Percentiles rank a stretch among this genome's conserved stretches.
Evolutionary conservation across 331 rosid genomes (phyloP).

Genomic region (Acacia concinna): DNA sequence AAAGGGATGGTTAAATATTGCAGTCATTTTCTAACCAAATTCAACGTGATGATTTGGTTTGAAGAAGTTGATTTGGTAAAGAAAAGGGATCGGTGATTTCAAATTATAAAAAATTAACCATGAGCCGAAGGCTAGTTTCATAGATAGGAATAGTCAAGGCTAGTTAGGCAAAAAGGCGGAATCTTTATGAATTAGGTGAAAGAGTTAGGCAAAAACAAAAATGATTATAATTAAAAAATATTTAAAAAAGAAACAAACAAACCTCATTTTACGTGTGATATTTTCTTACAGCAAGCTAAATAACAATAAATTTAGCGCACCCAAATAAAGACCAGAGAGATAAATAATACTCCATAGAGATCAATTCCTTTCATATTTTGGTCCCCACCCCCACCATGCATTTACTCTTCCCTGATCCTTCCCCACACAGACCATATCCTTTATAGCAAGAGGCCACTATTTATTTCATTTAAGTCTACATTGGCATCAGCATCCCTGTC

Average conservation of each 20-base stretch:
- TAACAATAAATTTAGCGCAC: conserved; percentile 6
- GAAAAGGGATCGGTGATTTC: neutral
- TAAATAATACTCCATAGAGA: conserved; percentile 28
- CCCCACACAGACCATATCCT: conserved; percentile 42
- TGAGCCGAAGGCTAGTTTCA: neutral
- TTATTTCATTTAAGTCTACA: conserved; percentile 32
- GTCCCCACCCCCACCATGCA: conserved; percentile 47
- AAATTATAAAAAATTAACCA: neutral
- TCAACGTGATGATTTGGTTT: conserved; percentile 22
- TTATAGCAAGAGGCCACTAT: conserved; percentile 29
- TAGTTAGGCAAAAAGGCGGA: conserved; percentile 32
- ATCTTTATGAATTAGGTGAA: neutral
- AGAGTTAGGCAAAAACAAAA: conserved; percentile 18
- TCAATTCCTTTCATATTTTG: conserved; percentile 36
- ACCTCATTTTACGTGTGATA: neutral
- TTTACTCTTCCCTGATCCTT: neutral
- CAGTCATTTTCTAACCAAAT: conserved; percentile 12
- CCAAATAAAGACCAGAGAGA: conserved; percentile 18
- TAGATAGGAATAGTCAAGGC: conserved; percentile 26
- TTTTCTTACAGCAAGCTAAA: conserved; percentile 12
- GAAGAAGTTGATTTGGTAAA: neutral
- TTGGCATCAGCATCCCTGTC: conserved; percentile 48
- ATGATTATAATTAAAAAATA: conserved; percentile 22
- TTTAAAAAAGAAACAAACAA: too few relatives aligned
- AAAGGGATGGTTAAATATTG: neutral